Evolutionary conservation across 495 filamentous ascomycete genomes (phyloP).

Genomic region (Aspergillus indologenus): DNA sequence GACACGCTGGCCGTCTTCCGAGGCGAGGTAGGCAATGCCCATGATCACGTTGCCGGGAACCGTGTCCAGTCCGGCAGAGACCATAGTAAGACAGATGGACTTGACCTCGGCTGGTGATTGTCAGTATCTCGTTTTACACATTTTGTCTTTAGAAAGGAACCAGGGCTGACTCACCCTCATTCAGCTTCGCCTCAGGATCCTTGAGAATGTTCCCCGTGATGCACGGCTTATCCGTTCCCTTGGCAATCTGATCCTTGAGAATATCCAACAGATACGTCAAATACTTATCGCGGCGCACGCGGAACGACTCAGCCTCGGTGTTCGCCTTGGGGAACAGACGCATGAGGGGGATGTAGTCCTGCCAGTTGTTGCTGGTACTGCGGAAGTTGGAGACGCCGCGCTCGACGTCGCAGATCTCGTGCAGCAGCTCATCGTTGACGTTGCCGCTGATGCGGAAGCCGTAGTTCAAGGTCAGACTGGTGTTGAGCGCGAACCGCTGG

Average conservation of each 20-base stretch:
- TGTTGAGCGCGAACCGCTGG: constrained; percentile 65
- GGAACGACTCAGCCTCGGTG: constrained; percentile 51
- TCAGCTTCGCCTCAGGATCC: constrained; percentile 59
- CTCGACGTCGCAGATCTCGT: constrained; percentile 63
- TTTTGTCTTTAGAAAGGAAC: too few species aligned
- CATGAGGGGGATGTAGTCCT: constrained; percentile 65
- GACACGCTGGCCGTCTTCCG: constrained; percentile 57
- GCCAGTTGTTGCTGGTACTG: constrained; percentile 67
- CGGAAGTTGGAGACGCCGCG: constrained; percentile 61
- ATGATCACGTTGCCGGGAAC: constrained; percentile 67
- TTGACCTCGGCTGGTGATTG: constrained; percentile 56
- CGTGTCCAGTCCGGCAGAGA: constrained; percentile 68
- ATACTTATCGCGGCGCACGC: constrained; percentile 54
- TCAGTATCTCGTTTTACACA: not conserved
- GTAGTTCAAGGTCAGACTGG: constrained; percentile 64
- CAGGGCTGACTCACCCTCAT: constrained; percentile 47
- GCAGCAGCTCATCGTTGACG: constrained; percentile 54
- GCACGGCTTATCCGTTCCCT: constrained; percentile 65
- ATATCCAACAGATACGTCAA: constrained; percentile 56
- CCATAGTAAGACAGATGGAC: constrained; percentile 73
- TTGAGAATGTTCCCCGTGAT: constrained; percentile 68
- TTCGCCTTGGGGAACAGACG: constrained; percentile 55
- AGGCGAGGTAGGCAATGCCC: constrained; percentile 68
- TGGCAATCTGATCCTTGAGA: constrained; percentile 56
- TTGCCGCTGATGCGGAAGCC: constrained; percentile 60